Conservation (phyloP, 352 stramenopile species). For the Thraustochytrium sp. region DNA sequence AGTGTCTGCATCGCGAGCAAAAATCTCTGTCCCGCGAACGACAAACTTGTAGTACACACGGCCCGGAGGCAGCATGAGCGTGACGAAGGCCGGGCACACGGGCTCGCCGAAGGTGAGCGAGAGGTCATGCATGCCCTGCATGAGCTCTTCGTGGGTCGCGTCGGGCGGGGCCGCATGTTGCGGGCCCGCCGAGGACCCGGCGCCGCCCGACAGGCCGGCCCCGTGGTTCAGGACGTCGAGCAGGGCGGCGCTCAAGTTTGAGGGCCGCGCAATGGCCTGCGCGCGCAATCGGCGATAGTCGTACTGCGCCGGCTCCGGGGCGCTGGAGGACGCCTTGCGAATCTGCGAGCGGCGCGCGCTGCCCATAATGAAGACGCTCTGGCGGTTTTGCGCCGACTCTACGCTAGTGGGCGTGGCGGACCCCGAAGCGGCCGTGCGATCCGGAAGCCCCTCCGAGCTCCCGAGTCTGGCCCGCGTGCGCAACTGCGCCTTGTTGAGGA, state of each 20-base stretch:
- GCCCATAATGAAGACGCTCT: not conserved
- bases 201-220: not conserved
- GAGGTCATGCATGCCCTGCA: not conserved
- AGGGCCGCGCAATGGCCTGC: not conserved
- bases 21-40: slow-evolving; percentile 5
- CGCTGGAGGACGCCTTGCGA: not conserved
- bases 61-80: slow-evolving; percentile 28
- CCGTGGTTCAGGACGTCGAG: not conserved
- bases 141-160: not conserved
- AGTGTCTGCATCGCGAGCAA: slow-evolving; percentile 7
- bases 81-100: not conserved
- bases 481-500: not conserved
- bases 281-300: not conserved
- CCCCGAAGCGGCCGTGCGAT: too few relatives aligned
- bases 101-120: not conserved
- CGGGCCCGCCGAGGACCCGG: too few relatives aligned
- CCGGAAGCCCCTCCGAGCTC: too few relatives aligned
- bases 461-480: not conserved
- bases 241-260: not conserved
- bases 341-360: not conserved
- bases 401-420: too few relatives aligned
- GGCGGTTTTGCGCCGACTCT: too few relatives aligned
- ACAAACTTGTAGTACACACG: slow-evolving; percentile 31
- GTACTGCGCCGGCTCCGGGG: not conserved
- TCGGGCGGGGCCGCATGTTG: not conserved